Base-by-base conservation (phyloP, 768 basidiomycete species). In the Tricholoma sp. region DNA sequence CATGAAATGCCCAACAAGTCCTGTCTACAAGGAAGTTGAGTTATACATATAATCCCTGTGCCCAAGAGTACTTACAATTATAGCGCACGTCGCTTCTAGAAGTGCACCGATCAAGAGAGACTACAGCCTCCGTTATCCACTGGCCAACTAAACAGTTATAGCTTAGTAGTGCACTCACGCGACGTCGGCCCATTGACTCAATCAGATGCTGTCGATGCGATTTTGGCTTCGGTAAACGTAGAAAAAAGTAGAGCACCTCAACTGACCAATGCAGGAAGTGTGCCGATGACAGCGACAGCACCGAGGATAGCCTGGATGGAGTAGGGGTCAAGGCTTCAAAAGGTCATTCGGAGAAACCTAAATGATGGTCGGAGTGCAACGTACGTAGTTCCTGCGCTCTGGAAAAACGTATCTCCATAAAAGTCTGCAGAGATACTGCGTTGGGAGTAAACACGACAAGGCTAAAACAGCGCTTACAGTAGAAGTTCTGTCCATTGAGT, bases 401-500 rank as follows among this genome's bases (percentile, higher is more conserved):
- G 72, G 76, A 91, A 93, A 77, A 91, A 91, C 0, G 84, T 87
- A 56, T 89, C 86, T 15, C 88, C 86, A 63, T 88, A 89, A 67
- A 89, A 89, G 65, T 89, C 86, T 88, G 59, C n/a, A 32, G 47
- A 20, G 32, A 34, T 9, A 24, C 13, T 37, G 5, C 17, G 34
- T 53, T 20, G 58, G 33, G 7, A 11, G 32, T 44, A 11, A 0
- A 31, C 5, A 33, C 31, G 39, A 52, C 6, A 7, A n/a, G 8
- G 29, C 24, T 12, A 36, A 18, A 39, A 33, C n/a, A 20, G 52
- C 2, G 6, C 81, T 59, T 59, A 87, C 86, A 88, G 68, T 87
- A 88, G 70, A 89, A 89, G 66, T 88, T 90, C 68, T 91, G 88
- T 12, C 88, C 88, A 56, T 90, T 88, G 31, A 91, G 69, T 61